Base-by-base conservation (phyloP, 2,329 filamentous ascomycete species). In the Colletotrichum kahawae region DNA sequence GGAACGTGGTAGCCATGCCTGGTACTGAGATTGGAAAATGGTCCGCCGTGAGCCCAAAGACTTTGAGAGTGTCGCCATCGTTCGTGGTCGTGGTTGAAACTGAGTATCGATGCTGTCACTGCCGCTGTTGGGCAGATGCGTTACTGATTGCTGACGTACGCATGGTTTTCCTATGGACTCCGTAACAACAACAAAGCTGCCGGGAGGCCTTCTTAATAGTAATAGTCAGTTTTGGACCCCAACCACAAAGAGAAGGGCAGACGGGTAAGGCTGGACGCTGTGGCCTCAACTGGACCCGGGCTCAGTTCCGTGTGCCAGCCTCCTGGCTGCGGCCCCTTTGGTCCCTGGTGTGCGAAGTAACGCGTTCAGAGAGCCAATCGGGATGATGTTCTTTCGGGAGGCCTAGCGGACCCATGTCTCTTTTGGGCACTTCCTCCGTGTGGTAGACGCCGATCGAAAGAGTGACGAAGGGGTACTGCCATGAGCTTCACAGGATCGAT, bases 251-350 rank as follows among this genome's bases (percentile, higher is more conserved):
- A 24, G 14, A 7, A 56, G 16, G 60, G 60, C 60, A 38, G 24
- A 34, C 33, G 54, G 51, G 67, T 70, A 74, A 74, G 71, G 71
- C 67, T 70, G 71, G 43, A 31, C 29, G 27, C 57, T n/a, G 48
- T 54, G 43, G 67, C 24, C 14, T 66, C 69, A 57, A 71, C 69
- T 34, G 27, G 34, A 31, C 18, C 38, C 36, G 21, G 70, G 66
- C 24, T 21, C 48, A 60, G 24, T 43, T 57, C 70, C 57, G 66
- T 59, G 66, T 27, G n/a, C 71, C 57, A 73, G 21, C 33, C 9
- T 27, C n/a, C 18, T 38, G 43, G 57, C 48, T 62, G 48, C 31
- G n/a, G 21, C 24, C 7, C 38, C 38, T 27, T 10, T 51, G 38
- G 31, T 36, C 65, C 34, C 43, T 57, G 31, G 12, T n/a, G 51